Conservation (phyloP, 2,329 filamentous ascomycete genomes). For the Phymatotrichopsis omnivora region DNA sequence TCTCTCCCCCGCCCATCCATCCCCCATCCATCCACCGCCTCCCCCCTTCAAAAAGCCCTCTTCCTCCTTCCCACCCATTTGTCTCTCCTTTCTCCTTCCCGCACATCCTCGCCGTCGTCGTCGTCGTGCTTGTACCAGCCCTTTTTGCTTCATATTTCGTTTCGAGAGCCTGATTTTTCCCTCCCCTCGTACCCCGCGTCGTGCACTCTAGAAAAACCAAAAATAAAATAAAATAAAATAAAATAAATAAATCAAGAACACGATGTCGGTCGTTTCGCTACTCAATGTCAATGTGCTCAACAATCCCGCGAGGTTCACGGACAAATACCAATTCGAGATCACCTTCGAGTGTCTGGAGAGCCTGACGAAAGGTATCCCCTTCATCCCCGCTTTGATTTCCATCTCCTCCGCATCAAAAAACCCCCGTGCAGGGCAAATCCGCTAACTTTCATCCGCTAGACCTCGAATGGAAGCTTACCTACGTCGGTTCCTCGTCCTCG, state of each 20-base stretch:
- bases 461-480: slow-evolving; percentile 98
- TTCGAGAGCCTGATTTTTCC: not conserved
- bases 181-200: slow-evolving; percentile 3
- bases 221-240: slow-evolving; percentile 8
- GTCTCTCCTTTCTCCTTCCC: slow-evolving; percentile 3
- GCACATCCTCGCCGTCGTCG: slow-evolving; percentile 1
- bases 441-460: slow-evolving; percentile 45
- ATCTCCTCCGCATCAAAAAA: no score
- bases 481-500: slow-evolving; percentile 96
- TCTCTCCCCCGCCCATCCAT: slow-evolving; percentile 8
- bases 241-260: slow-evolving; percentile 13
- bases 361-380: slow-evolving; percentile 67
- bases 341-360: slow-evolving; percentile 96
- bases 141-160: slow-evolving; percentile 6
- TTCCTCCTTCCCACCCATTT: slow-evolving; percentile 7
- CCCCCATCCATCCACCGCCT: slow-evolving; percentile 7
- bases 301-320: slow-evolving; percentile 89
- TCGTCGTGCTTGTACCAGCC: not conserved
- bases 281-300: slow-evolving; percentile 92
- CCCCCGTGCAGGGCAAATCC: no score
- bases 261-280: slow-evolving; percentile 79
- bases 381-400: not conserved
- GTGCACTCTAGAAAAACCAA: not conserved
- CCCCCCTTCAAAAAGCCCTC: slow-evolving; percentile 16
- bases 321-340: slow-evolving; percentile 94